Percentiles rank a stretch among this genome's conserved stretches.
Evolutionary conservation across 2,329 filamentous ascomycete species (phyloP).

Genomic region (Coleophoma eucalyptorum): DNA sequence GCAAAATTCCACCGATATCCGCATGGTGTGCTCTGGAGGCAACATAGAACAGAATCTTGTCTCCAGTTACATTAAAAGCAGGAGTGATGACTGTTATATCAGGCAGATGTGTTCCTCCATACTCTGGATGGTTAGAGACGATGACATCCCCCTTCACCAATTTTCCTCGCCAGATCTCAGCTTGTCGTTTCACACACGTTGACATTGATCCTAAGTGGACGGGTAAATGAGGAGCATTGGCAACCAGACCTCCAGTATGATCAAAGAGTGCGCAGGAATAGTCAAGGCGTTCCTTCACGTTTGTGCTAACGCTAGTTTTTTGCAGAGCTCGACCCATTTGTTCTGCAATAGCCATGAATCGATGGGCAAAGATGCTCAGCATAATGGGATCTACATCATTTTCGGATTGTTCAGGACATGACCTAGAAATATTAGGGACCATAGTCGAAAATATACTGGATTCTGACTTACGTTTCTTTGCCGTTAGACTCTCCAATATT

Average conservation of each 20-base stretch:
- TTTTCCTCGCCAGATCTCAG: constrained; percentile 75
- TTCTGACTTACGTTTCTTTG: constrained; percentile 34
- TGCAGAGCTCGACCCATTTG: constrained; percentile 78
- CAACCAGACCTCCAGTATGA: constrained; percentile 69
- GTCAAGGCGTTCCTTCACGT: constrained; percentile 78
- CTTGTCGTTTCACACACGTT: constrained; percentile 76
- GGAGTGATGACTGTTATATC: constrained; percentile 82
- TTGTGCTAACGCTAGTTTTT: constrained; percentile 76
- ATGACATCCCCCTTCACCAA: constrained; percentile 77
- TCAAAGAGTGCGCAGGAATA: constrained; percentile 83
- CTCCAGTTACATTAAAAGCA: constrained; percentile 63
- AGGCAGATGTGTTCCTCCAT: constrained; percentile 77
- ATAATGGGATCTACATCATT: constrained; percentile 68
- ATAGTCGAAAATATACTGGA: background rate
- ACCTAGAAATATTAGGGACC: constrained; percentile 1
- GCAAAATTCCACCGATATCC: constrained; percentile 79
- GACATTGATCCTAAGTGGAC: constrained; percentile 83
- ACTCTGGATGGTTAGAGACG: constrained; percentile 81
- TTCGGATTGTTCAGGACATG: constrained; percentile 26
- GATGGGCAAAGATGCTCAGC: constrained; percentile 74
- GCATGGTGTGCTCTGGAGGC: constrained; percentile 64
- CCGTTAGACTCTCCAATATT: constrained; percentile 62
- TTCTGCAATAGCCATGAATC: constrained; percentile 84
- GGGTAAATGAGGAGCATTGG: constrained; percentile 76
- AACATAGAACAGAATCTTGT: constrained; percentile 30